These are phyloP conservation scores for Ogataea siamensis DNA, from an alignment of 805 yeast genomes.

Conservation along the genomic window DNA sequence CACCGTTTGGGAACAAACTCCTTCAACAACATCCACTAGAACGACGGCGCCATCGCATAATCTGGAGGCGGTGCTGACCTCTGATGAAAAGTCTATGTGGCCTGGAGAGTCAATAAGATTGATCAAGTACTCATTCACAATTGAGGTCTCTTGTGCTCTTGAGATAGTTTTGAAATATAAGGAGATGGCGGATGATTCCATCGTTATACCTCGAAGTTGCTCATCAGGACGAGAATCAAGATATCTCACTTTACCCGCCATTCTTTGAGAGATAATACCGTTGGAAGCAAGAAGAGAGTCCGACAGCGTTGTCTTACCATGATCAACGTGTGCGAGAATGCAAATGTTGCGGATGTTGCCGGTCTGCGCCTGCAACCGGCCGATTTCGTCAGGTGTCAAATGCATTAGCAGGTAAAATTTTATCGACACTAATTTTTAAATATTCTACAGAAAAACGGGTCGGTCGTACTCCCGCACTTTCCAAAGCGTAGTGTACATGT, in stretches of 20 bases:
- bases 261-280: slow-evolving; percentile 90
- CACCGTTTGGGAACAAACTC: slow-evolving; percentile 96
- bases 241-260: slow-evolving; percentile 94
- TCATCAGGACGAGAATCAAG: slow-evolving; percentile 95
- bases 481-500: background rate
- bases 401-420: slow-evolving; percentile 36
- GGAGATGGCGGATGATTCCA: slow-evolving; percentile 96
- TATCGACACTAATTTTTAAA: slow-evolving; percentile 5
- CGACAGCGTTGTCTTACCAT: slow-evolving; percentile 93
- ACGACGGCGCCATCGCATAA: slow-evolving; percentile 97
- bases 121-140: slow-evolving; percentile 72
- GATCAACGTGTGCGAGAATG: slow-evolving; percentile 97
- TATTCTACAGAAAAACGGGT: slow-evolving; percentile 6
- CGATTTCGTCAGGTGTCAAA: slow-evolving; percentile 62
- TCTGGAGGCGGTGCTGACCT: slow-evolving; percentile 93
- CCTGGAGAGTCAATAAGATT: slow-evolving; percentile 98
- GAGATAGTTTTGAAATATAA: slow-evolving; percentile 75
- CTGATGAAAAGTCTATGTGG: slow-evolving; percentile 96
- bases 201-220: slow-evolving; percentile 92
- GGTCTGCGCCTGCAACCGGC: slow-evolving; percentile 67
- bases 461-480: slow-evolving; percentile 7
- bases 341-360: slow-evolving; percentile 82
- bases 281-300: slow-evolving; percentile 92
- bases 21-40: slow-evolving; percentile 94
- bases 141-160: slow-evolving; percentile 27